Evolutionary conservation across 164 flowering plant species (phyloP), one percentile per base, ranked within the genome.

Genomic region (Cinnamomum micranthum): DNA sequence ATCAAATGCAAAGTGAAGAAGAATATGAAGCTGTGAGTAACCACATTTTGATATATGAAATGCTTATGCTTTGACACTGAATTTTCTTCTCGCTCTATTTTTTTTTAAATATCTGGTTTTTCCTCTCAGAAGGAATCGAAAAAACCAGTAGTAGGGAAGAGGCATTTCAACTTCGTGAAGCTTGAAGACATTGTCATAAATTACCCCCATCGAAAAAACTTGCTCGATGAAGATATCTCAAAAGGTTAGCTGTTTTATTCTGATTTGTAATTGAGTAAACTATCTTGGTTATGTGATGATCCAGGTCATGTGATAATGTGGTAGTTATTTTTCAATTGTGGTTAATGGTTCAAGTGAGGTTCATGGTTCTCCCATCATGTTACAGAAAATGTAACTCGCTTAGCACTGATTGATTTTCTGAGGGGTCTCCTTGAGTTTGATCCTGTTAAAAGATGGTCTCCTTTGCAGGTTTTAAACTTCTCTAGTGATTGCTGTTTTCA

Each of bases 391-490:
- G 85, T 83, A 81, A 81, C 80, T 73, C 94, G 99, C 50, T 79
- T 92, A 69, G 93, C 99, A 25, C 86, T 96, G 75, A 76, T 91
- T 84, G 98, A 96, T 86, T 96, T 96, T 84, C 82, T 96, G 81
- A 91, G 86, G 79, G 99, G 98, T 64, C 94, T 94, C 65, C 89
- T 96, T 65, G 97, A 92, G 84, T 94, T 96, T 85, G 99, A 96
- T 85, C 99, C 99, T 77, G 90, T 89, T 25, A 96, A 94, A 78
- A 88, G 99, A 47, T 96, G 99, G 99, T 94, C 99, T 22, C 99
- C 99, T 72, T 83, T 88, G 79, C 99, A 96, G 98, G 99, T 96
- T 69, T 12, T 72, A 77, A 66, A 71, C 59, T 70, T 27, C 59
- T 24, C 47, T 55, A 20, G 12, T 52, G 7, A n/a, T 22, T 28